These are phyloP conservation scores for Pichia ethanolica DNA, from an alignment of 805 yeast species.

Conservation along the genomic window DNA sequence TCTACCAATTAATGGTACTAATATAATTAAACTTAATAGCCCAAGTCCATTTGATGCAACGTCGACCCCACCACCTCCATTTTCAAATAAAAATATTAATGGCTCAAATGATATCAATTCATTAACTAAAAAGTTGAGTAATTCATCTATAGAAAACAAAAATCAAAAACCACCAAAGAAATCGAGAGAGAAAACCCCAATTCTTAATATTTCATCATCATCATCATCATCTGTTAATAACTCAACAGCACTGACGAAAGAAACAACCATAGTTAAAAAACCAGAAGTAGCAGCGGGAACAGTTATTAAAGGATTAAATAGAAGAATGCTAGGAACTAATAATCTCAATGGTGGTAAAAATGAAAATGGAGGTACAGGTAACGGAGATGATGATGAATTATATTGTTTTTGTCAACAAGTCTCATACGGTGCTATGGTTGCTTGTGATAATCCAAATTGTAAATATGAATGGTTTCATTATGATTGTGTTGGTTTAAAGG, in stretches of 20 bases:
- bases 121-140: background rate
- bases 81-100: background rate
- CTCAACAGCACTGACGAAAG: constrained; percentile 2
- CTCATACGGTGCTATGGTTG: constrained; percentile 68
- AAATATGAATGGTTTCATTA: constrained; percentile 59
- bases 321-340: constrained; percentile 2
- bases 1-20: background rate
- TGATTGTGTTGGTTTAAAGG: constrained; percentile 82
- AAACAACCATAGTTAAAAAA: constrained; percentile 5
- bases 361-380: constrained; percentile 14
- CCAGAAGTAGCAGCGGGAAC: constrained; percentile 21
- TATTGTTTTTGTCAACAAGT: constrained; percentile 93
- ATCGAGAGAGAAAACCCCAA: constrained; percentile 10
- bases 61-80: background rate
- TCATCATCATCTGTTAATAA: background rate
- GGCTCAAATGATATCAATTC: background rate
- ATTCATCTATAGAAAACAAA: constrained; percentile 3
- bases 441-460: constrained; percentile 55
- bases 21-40: background rate
- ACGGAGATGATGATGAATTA: constrained; percentile 55
- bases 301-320: constrained; percentile 9
- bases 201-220: background rate
- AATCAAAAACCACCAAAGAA: constrained; percentile 3
- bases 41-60: background rate
- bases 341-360: background rate